Evolutionary conservation across 2,329 filamentous ascomycete genomes (phyloP).

Genomic region (Diaporthe batatas): DNA sequence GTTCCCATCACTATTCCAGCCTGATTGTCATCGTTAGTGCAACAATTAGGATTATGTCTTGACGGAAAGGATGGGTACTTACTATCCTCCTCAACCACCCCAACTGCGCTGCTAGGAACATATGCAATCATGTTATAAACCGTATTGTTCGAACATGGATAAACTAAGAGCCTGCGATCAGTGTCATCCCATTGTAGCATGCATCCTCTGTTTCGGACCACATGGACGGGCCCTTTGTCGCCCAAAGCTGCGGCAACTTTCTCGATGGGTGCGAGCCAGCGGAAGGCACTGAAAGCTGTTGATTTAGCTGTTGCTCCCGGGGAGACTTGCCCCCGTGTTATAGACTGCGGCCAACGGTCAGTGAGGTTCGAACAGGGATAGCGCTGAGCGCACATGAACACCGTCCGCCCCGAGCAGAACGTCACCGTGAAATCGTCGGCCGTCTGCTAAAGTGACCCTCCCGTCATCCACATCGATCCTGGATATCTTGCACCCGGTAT

Average conservation of each 20-base stretch:
- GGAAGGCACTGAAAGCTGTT: background rate
- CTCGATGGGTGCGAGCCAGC: slow-evolving; percentile 4
- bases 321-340: background rate
- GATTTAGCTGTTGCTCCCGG: background rate
- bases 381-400: background rate
- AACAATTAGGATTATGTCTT: too few relatives aligned
- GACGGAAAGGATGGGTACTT: background rate
- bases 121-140: slow-evolving; percentile 10
- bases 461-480: background rate
- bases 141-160: slow-evolving; percentile 21
- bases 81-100: slow-evolving; percentile 7
- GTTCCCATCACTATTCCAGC: background rate
- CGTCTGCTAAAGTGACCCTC: slow-evolving; percentile 23
- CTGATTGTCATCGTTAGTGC: background rate
- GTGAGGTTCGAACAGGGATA: background rate
- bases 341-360: background rate
- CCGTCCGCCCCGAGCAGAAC: slow-evolving; percentile 27
- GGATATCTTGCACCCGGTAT: slow-evolving; percentile 13
- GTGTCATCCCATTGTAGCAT: slow-evolving; percentile 14
- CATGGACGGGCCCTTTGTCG: slow-evolving; percentile 14
- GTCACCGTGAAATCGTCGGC: slow-evolving; percentile 6
- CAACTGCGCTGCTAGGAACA: slow-evolving; percentile 5
- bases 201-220: background rate
- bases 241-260: background rate
- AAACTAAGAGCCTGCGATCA: background rate